Evolutionary conservation across 225 moss, liverwort and hornwort species (phyloP).

Genomic region (Sphagnum contortum): DNA sequence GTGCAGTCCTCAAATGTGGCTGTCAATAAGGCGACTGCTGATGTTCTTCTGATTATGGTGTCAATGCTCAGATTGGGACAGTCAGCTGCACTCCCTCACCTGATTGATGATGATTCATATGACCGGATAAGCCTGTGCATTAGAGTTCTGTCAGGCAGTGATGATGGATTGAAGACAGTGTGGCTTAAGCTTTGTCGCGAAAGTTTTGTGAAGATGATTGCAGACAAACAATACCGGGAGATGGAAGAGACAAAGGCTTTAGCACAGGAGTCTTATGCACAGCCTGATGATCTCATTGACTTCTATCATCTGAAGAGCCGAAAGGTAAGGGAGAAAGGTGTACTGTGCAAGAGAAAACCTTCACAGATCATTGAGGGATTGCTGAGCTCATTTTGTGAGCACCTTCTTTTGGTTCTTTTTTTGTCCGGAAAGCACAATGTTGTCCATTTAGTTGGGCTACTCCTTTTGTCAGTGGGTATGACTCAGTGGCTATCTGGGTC

Average conservation of each 20-base stretch:
- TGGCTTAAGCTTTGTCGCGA: conserved; percentile 90
- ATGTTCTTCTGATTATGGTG: too few species aligned
- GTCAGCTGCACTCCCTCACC: too few species aligned
- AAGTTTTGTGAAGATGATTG: conserved; percentile 91
- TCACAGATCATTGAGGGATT: background rate
- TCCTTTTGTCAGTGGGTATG: background rate
- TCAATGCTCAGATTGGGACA: too few species aligned
- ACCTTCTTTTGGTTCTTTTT: background rate
- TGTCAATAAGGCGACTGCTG: too few species aligned
- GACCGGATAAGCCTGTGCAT: conserved; percentile 83
- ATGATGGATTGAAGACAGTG: conserved; percentile 74
- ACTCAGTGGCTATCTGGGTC: background rate
- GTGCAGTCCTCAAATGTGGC: too few species aligned
- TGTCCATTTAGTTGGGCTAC: background rate
- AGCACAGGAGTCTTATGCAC: conserved; percentile 68
- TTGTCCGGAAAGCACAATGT: background rate
- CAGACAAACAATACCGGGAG: conserved; percentile 86
- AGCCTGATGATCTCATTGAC: conserved; percentile 98
- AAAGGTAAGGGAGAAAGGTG: conserved; percentile 43
- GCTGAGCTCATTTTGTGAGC: background rate
- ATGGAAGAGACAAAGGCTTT: conserved; percentile 87
- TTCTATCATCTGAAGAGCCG: conserved; percentile 93
- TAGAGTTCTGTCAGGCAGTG: conserved; percentile 71
- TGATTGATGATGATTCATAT: conserved; percentile 47
- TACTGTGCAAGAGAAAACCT: background rate